These are phyloP conservation scores for Epichloe festucae DNA, from an alignment of 2,329 filamentous ascomycete genomes.

Conservation along the genomic window DNA sequence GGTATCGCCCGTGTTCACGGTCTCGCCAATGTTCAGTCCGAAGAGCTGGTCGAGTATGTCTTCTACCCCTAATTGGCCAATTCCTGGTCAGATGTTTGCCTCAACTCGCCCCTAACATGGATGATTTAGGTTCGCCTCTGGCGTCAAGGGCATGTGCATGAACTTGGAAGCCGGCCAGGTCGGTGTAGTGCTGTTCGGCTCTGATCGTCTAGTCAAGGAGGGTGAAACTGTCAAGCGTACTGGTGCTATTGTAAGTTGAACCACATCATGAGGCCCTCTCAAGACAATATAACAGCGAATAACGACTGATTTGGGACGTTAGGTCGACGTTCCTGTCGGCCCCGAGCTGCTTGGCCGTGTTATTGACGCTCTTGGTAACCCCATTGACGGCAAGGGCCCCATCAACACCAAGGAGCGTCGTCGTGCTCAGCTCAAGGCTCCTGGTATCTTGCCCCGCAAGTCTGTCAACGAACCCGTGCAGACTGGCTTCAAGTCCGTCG, in stretches of 20 bases:
- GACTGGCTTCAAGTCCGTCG: constrained; percentile 98
- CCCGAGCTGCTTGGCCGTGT: constrained; percentile 91
- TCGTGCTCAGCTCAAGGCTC: constrained; percentile 98
- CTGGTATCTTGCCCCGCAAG: constrained; percentile 89
- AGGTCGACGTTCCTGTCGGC: constrained; percentile 97
- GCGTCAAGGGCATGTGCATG: constrained; percentile 99
- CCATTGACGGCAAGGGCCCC: constrained; percentile 98
- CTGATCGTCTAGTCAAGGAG: constrained; percentile 98
- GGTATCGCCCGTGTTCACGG: constrained; percentile 99
- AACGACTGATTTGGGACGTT: constrained; percentile 13
- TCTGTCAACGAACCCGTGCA: constrained; percentile 98
- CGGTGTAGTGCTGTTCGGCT: constrained; percentile 99
- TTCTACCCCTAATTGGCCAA: constrained; percentile 1
- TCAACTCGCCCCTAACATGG: constrained; percentile 10
- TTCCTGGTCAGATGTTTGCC: neutral
- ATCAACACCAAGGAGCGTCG: constrained; percentile 82
- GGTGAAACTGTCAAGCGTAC: constrained; percentile 99
- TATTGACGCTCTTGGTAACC: constrained; percentile 95
- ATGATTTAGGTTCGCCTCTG: constrained; percentile 78
- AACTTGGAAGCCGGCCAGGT: constrained; percentile 99
- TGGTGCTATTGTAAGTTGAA: constrained; percentile 79
- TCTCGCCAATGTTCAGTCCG: constrained; percentile 99
- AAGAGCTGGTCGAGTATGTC: constrained; percentile 98
- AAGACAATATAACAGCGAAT: neutral
- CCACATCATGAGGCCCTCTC: too few species aligned